phyloP scores from a whole-genome alignment of 2,329 filamentous ascomycete species.

The Colletotrichum cuscutae region DNA sequence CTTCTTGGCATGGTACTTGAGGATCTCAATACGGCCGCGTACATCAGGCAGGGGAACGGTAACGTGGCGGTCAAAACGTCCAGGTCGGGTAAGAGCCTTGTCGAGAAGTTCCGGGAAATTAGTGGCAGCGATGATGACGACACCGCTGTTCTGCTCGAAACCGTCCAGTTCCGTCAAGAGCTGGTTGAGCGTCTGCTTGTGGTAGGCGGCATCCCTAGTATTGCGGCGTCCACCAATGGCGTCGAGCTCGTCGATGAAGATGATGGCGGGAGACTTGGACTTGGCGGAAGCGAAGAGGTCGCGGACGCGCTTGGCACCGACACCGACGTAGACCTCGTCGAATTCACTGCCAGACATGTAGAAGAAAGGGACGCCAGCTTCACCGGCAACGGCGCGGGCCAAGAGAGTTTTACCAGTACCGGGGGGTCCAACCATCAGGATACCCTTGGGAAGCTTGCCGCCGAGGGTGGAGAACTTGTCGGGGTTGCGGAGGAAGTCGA shows the following conservation, averaged over 20 bases:
- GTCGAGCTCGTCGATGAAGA: slow-evolving; percentile 95
- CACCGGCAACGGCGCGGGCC: slow-evolving; percentile 93
- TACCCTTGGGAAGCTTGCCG: slow-evolving; percentile 96
- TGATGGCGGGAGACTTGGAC: slow-evolving; percentile 87
- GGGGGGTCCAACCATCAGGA: slow-evolving; percentile 92
- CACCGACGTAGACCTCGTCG: slow-evolving; percentile 97
- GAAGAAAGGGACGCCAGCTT: slow-evolving; percentile 98
- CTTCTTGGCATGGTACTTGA: slow-evolving; percentile 94
- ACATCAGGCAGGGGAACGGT: slow-evolving; percentile 91
- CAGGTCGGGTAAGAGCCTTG: slow-evolving; percentile 95
- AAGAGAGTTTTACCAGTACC: slow-evolving; percentile 98
- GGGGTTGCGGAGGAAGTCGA: slow-evolving; percentile 94
- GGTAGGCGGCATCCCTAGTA: slow-evolving; percentile 90
- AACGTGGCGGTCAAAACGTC: slow-evolving; percentile 95
- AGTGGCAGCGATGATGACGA: slow-evolving; percentile 95
- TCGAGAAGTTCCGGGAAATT: slow-evolving; percentile 96
- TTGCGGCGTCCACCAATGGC: slow-evolving; percentile 96
- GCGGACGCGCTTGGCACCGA: slow-evolving; percentile 94
- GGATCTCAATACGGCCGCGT: slow-evolving; percentile 88
- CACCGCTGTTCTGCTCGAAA: slow-evolving; percentile 92
- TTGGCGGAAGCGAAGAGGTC: slow-evolving; percentile 90
- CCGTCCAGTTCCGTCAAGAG: slow-evolving; percentile 96
- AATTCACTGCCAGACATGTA: slow-evolving; percentile 99
- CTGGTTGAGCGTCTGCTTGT: slow-evolving; percentile 98
- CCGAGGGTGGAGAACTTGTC: slow-evolving; percentile 93